These are phyloP conservation scores for Coemansia sp. DNA, from an alignment of 192 early-diverging fungal genomes.

Conservation along the genomic window DNA sequence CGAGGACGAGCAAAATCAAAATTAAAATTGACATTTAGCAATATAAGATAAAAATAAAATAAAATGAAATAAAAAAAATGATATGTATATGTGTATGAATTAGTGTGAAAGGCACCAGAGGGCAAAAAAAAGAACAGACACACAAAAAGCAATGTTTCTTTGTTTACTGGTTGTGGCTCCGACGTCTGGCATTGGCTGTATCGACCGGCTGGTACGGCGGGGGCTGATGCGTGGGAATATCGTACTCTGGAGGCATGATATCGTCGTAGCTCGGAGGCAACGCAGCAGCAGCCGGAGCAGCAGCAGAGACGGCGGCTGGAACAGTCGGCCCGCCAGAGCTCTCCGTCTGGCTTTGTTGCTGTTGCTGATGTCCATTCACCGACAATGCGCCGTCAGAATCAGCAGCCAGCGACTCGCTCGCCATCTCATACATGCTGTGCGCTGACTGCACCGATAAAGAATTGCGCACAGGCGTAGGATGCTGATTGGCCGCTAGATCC, in stretches of 20 bases:
- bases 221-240: slow-evolving; percentile 18
- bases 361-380: not conserved
- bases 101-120: too few relatives aligned
- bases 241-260: slow-evolving; percentile 35
- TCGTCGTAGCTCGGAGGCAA: slow-evolving; percentile 45
- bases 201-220: slow-evolving; percentile 36
- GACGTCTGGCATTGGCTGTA: not conserved
- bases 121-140: too few relatives aligned
- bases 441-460: not conserved
- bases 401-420: not conserved
- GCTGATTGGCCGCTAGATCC: not conserved
- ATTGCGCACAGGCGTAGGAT: not conserved
- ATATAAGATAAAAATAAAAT: too few relatives aligned
- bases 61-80: not conserved
- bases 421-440: not conserved
- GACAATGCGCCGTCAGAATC: not conserved
- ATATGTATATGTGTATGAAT: too few relatives aligned
- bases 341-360: not conserved
- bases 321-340: not conserved
- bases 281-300: not conserved
- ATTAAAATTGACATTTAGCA: not conserved
- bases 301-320: not conserved
- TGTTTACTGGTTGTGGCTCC: not conserved
- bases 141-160: too few relatives aligned
- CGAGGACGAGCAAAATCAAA: not conserved